Percentiles rank a stretch among this genome's conserved stretches.
Conservation (phyloP, 1,284 basidiomycete species). For the Lignosus rhinocerotis region DNA sequence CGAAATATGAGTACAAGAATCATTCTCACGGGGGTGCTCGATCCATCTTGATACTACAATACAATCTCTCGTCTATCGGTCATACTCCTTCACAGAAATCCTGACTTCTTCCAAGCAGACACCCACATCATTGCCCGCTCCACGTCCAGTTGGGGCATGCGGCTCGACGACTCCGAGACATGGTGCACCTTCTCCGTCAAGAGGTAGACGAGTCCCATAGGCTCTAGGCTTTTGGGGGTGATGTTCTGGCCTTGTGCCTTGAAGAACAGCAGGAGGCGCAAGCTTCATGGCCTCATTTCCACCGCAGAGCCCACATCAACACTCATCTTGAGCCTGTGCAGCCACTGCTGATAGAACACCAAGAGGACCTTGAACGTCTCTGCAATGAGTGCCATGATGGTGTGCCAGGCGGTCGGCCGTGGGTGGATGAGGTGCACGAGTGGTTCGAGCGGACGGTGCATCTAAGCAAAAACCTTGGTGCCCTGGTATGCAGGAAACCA, state of each 20-base stretch:
- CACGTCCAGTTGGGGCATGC: no score
- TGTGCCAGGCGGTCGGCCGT: conserved; percentile 23
- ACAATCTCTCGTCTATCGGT: no score
- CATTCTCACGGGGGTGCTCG: no score
- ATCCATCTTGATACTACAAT: no score
- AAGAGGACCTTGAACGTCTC: conserved; percentile 22
- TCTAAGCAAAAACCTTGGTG: conserved; percentile 26
- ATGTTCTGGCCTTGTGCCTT: not conserved
- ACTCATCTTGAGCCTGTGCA: conserved; percentile 18
- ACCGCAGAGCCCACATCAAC: conserved; percentile 14
- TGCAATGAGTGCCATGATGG: conserved; percentile 23
- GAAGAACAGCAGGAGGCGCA: conserved; percentile 35
- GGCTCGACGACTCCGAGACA: conserved; percentile 14
- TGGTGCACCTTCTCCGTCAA: conserved; percentile 13
- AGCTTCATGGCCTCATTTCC: conserved; percentile 33
- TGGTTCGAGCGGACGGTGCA: conserved; percentile 19
- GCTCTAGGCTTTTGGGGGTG: conserved; percentile 16
- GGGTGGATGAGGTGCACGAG: conserved; percentile 35
- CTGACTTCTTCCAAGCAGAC: no score
- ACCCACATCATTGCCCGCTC: no score
- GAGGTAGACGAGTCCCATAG: conserved; percentile 17
- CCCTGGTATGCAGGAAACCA: conserved; percentile 32
- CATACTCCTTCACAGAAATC: no score
- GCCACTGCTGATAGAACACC: conserved; percentile 26
- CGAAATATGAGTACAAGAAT: no score